These are phyloP conservation scores for Vitis rotundifolia DNA, from an alignment of 164 flowering plant genomes.

Conservation along the genomic window DNA sequence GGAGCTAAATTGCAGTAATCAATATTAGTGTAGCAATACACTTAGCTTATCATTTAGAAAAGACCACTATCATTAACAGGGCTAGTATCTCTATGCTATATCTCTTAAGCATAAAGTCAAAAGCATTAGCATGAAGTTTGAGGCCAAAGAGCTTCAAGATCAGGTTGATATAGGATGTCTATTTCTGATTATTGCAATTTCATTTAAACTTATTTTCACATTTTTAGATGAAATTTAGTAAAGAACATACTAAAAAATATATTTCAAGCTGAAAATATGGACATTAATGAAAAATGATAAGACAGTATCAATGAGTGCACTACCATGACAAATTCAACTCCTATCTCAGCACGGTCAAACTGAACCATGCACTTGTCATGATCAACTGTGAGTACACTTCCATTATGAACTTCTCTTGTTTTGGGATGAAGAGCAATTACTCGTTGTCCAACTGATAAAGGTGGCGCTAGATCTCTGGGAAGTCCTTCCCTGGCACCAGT, in stretches of 20 bases:
- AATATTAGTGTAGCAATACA: neutral
- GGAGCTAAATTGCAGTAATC: neutral
- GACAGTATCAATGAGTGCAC: neutral
- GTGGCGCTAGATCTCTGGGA: conserved; percentile 84
- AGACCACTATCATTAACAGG: too few species aligned
- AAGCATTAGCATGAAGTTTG: too few species aligned
- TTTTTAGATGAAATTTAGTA: neutral
- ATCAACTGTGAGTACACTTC: conserved; percentile 83
- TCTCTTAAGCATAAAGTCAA: too few species aligned
- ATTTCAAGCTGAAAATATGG: neutral
- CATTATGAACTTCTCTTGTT: conserved; percentile 89
- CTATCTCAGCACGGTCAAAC: conserved; percentile 82
- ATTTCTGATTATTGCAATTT: too few species aligned
- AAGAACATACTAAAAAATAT: neutral
- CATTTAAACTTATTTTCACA: too few species aligned
- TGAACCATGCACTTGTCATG: conserved; percentile 79
- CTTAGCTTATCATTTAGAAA: neutral
- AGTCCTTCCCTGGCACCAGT: conserved; percentile 75
- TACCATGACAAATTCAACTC: conserved; percentile 92
- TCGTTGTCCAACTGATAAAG: conserved; percentile 87
- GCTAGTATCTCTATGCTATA: too few species aligned
- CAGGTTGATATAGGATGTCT: too few species aligned
- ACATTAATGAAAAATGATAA: neutral
- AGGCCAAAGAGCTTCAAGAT: too few species aligned
- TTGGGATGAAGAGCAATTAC: conserved; percentile 89